phyloP scores from a whole-genome alignment of 148 eudicot genomes.

The Suaeda aralocaspica region DNA sequence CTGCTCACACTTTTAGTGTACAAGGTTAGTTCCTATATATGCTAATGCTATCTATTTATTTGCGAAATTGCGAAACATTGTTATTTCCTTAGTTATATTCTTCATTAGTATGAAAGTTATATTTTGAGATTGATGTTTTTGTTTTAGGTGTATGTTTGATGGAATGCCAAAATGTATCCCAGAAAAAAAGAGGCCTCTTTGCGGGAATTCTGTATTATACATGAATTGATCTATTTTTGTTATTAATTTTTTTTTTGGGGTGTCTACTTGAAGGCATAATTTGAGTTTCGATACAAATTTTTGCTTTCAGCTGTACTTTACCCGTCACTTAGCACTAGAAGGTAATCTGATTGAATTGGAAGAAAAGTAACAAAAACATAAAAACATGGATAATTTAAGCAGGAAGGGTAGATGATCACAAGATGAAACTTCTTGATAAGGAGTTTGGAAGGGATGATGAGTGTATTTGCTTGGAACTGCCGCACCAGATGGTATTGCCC shows the following conservation, averaged over 20 bases:
- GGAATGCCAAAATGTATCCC: conserved; percentile 59
- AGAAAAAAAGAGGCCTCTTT: conserved; percentile 65
- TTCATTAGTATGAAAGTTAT: neutral
- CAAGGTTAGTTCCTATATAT: conserved; percentile 41
- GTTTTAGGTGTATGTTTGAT: conserved; percentile 76
- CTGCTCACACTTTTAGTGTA: conserved; percentile 66
- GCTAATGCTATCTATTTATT: neutral
- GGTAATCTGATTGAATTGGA: conserved; percentile 44
- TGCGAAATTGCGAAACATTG: neutral
- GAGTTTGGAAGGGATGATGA: conserved; percentile 64
- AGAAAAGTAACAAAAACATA: conserved; percentile 27
- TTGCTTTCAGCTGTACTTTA: conserved; percentile 62
- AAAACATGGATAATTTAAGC: conserved; percentile 18
- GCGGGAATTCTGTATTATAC: conserved; percentile 62
- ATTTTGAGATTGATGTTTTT: neutral
- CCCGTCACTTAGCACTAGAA: conserved; percentile 74
- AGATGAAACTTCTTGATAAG: conserved; percentile 18
- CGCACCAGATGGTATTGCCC: conserved; percentile 64
- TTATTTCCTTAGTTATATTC: neutral
- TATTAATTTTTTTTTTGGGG: neutral
- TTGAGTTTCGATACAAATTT: neutral
- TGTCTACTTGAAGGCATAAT: neutral
- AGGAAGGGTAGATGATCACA: conserved; percentile 34
- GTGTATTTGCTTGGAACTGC: conserved; percentile 81
- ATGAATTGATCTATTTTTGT: conserved; percentile 1